Evolutionary conservation across 352 stramenopile species (phyloP).

Genomic region (Globisporangium iwayamae): DNA sequence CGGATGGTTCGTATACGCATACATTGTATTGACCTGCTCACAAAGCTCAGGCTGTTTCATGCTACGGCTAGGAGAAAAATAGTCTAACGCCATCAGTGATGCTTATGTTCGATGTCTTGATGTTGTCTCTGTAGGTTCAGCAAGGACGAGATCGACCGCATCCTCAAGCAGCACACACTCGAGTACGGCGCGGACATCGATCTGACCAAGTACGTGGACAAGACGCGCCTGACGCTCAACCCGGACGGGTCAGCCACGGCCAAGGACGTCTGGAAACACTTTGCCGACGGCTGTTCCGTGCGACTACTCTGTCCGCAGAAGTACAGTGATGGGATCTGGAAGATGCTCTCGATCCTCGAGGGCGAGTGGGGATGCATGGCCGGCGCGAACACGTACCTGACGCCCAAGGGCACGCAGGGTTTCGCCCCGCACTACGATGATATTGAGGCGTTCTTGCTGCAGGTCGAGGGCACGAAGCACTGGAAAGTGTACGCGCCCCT

Average conservation of each 20-base stretch:
- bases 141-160: slow-evolving; percentile 66
- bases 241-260: slow-evolving; percentile 44
- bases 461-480: slow-evolving; percentile 91
- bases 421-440: slow-evolving; percentile 98
- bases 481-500: slow-evolving; percentile 90
- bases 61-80: no score
- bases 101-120: background rate
- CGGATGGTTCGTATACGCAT: slow-evolving; percentile 36
- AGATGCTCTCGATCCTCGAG: slow-evolving; percentile 92
- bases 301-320: slow-evolving; percentile 93
- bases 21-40: background rate
- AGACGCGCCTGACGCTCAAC: slow-evolving; percentile 69
- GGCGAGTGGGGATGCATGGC: slow-evolving; percentile 93
- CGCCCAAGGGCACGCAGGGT: slow-evolving; percentile 89
- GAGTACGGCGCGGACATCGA: slow-evolving; percentile 82
- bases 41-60: background rate
- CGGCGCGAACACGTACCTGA: slow-evolving; percentile 94
- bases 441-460: slow-evolving; percentile 95
- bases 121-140: slow-evolving; percentile 34
- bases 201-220: slow-evolving; percentile 87
- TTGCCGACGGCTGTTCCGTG: slow-evolving; percentile 85
- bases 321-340: slow-evolving; percentile 82
- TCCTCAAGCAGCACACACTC: slow-evolving; percentile 73
- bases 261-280: slow-evolving; percentile 81
- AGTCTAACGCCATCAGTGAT: background rate